Evolutionary conservation across 352 stramenopile species (phyloP).

Genomic region (Pythium phragmitis): DNA sequence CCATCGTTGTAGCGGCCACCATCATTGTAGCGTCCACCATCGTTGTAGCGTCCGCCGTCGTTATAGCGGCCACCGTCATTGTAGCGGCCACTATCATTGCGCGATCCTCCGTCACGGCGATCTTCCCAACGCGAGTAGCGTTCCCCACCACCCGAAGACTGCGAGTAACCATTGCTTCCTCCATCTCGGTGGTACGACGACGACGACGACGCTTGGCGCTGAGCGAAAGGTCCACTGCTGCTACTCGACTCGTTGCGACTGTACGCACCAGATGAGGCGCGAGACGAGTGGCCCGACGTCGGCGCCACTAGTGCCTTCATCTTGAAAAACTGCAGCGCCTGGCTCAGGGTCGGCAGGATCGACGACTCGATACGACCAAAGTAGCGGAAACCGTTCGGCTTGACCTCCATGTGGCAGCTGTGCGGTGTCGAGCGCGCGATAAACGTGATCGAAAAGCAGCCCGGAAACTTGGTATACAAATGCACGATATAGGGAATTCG

Average conservation of each 20-base stretch:
- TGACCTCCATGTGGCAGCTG: constrained; percentile 88
- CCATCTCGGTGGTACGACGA: constrained; percentile 31
- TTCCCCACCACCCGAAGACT: constrained; percentile 35
- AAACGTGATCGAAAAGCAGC: constrained; percentile 90
- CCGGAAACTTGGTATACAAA: constrained; percentile 84
- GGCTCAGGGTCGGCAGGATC: constrained; percentile 71
- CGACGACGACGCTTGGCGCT: constrained; percentile 37
- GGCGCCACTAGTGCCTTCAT: constrained; percentile 81
- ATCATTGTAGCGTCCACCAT: constrained; percentile 21
- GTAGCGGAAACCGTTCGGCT: constrained; percentile 81
- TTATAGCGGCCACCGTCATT: constrained; percentile 23
- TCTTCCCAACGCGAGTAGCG: constrained; percentile 71
- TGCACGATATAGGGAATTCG: constrained; percentile 85
- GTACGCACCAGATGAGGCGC: constrained; percentile 38
- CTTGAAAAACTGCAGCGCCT: constrained; percentile 89
- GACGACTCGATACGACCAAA: constrained; percentile 88
- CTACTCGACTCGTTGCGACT: constrained; percentile 37
- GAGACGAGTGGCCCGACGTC: constrained; percentile 33
- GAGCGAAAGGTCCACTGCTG: constrained; percentile 56
- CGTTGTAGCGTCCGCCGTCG: constrained; percentile 22
- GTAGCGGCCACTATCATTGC: constrained; percentile 25
- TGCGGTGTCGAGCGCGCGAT: constrained; percentile 79
- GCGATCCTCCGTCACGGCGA: constrained; percentile 40
- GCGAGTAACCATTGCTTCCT: constrained; percentile 24
- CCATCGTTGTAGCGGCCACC: constrained; percentile 17